phyloP scores from a whole-genome alignment of 257 asterid genomes.

The Avicennia marina region DNA sequence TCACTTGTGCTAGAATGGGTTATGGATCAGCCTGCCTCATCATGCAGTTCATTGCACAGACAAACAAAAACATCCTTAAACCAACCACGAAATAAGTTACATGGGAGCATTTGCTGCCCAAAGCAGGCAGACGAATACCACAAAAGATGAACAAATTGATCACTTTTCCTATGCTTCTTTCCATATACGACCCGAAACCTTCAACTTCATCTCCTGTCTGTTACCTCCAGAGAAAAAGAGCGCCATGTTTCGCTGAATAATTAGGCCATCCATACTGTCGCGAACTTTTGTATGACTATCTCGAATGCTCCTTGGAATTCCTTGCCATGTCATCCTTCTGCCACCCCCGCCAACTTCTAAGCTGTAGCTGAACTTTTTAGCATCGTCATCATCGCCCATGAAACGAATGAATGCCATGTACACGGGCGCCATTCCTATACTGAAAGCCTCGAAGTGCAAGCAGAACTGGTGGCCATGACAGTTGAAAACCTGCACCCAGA shows the following conservation, averaged over 20 bases:
- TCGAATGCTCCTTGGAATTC: conserved; percentile 53
- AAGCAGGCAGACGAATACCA: background rate
- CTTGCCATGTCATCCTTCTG: conserved; percentile 52
- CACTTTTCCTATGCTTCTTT: conserved; percentile 27
- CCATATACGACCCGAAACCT: conserved; percentile 56
- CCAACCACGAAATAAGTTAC: conserved; percentile 13
- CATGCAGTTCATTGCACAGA: conserved; percentile 21
- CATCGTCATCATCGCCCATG: conserved; percentile 55
- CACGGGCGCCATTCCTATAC: conserved; percentile 44
- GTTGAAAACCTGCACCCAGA: conserved; percentile 39
- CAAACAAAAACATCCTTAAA: background rate
- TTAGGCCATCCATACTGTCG: conserved; percentile 54
- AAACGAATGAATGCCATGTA: conserved; percentile 62
- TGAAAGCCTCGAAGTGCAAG: conserved; percentile 59
- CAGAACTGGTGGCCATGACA: conserved; percentile 56
- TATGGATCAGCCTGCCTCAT: conserved; percentile 17
- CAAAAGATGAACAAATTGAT: background rate
- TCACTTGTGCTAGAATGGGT: background rate
- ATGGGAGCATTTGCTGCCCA: conserved; percentile 4
- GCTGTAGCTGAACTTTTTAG: conserved; percentile 42
- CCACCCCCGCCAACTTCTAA: conserved; percentile 45
- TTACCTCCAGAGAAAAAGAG: conserved; percentile 47
- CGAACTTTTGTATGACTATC: conserved; percentile 45
- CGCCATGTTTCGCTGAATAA: conserved; percentile 48
- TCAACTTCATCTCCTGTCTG: conserved; percentile 49